Base-by-base conservation (phyloP, 805 yeast genomes). In the Candida krabiensis region DNA sequence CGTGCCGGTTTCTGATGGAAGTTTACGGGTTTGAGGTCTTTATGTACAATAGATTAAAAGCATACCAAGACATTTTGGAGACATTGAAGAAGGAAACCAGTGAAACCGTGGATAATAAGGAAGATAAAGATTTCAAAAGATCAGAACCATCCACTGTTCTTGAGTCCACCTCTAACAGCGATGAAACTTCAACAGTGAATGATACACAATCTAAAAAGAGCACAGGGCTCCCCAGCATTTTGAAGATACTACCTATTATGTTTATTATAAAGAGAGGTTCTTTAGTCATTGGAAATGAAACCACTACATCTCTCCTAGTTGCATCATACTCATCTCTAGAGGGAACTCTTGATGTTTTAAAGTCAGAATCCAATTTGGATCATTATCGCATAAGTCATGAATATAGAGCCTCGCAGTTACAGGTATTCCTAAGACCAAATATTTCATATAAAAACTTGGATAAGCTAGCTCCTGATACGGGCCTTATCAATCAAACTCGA, bases 1-100 rank as follows among this genome's bases (percentile, higher is more conserved):
- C 85, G 2, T 64, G 81, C 8, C 66, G 88, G 27, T 71, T 82
- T 41, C 49, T 70, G 4, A 54, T 89, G 3, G 71, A 75, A 15
- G 61, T 84, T 8, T 83, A 80, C 35, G 99, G 99, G 1, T 54
- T 86, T 3, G 99, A 93, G 58, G 62, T 85, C 31, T 93, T 89
- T 57, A 64, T 84, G 40, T 91, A 86, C 61, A 93, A 93, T 60
- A 73, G 93, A 53, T 76, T 86, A 0, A 67, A 66, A 9, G 90
- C 96, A 0, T 93, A 85, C 61, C 90, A 86, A 29, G 71, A 70
- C 36, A 74, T 86, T 12, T 49, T 80, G 49, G 71, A 73, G 15
- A 38, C 33, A 13, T 29, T 47, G 28, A 27, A 38, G 15, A 43
- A 40, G 17, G 25, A 43, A 11, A 44, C 41, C 14, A 29, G 21